phyloP scores from a whole-genome alignment of 129 eudicot genomes.

The Ambrosia artemisiifolia region DNA sequence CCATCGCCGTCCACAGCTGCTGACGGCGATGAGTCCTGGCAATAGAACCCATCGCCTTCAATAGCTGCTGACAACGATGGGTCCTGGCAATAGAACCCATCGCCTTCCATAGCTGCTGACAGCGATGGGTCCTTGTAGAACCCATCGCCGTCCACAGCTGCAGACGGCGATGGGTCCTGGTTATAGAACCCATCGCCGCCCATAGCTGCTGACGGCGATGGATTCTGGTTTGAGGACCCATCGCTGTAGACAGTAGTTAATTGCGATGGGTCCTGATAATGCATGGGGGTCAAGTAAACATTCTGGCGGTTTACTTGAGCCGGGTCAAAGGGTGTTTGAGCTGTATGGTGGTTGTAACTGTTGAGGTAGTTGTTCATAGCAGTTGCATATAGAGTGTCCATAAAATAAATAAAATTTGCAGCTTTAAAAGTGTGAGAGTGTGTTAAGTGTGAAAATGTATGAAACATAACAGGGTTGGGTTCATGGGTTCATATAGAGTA shows the following conservation, averaged over 20 bases:
- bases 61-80: background rate
- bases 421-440: background rate
- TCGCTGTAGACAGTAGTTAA: background rate
- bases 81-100: conserved; percentile 28
- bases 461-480: background rate
- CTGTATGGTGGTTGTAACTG: conserved; percentile 32
- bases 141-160: background rate
- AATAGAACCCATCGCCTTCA: background rate
- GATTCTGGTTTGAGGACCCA: conserved; percentile 27
- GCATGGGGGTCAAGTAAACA: background rate
- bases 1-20: background rate
- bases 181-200: background rate
- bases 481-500: conserved; percentile 23
- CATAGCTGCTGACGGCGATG: background rate
- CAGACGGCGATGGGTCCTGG: background rate
- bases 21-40: background rate
- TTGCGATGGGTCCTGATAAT: conserved; percentile 6
- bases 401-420: background rate
- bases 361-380: conserved; percentile 30
- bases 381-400: conserved; percentile 34
- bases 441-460: background rate
- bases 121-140: background rate
- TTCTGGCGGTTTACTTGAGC: background rate
- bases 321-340: conserved; percentile 15
- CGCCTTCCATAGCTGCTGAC: background rate